A percentile compares a stretch with the other conserved stretches of the same genome.
phyloP scores from a whole-genome alignment of 148 eudicot species.

The Rhododendron henanense region DNA sequence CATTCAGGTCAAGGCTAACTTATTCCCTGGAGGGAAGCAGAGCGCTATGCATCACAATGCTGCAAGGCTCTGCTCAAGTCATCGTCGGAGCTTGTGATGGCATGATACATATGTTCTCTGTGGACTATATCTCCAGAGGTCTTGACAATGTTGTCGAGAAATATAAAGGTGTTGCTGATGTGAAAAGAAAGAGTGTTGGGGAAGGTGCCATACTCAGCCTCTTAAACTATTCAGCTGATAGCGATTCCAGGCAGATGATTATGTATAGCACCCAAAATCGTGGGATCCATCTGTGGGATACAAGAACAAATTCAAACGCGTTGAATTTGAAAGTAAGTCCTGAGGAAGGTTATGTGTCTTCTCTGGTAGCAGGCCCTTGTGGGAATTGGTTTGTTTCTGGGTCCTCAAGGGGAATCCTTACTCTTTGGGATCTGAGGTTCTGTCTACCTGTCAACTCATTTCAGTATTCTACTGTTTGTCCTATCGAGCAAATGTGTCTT shows the following conservation, averaged over 20 bases:
- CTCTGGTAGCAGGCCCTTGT: conserved; percentile 72
- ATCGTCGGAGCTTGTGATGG: conserved; percentile 91
- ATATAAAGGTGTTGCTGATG: conserved; percentile 87
- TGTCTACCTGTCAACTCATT: conserved; percentile 85
- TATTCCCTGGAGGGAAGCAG: conserved; percentile 85
- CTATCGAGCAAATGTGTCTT: conserved; percentile 81
- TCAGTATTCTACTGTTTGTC: conserved; percentile 77
- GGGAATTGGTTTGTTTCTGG: conserved; percentile 99
- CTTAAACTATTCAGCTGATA: conserved; percentile 64
- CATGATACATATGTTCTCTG: conserved; percentile 75
- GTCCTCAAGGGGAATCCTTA: conserved; percentile 89
- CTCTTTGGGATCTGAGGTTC: conserved; percentile 95
- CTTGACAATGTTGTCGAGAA: conserved; percentile 86
- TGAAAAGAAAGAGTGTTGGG: conserved; percentile 56
- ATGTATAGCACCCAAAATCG: conserved; percentile 86
- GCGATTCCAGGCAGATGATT: conserved; percentile 53
- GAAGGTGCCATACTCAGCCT: conserved; percentile 87
- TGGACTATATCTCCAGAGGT: conserved; percentile 83
- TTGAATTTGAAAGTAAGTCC: conserved; percentile 74
- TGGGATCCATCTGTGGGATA: conserved; percentile 89
- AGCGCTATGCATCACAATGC: conserved; percentile 70
- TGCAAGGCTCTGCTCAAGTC: conserved; percentile 80
- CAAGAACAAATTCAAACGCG: conserved; percentile 55
- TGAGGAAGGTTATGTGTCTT: conserved; percentile 82
- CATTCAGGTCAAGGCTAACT: conserved; percentile 89